A percentile compares a stretch with the other conserved stretches of the same genome.
Conservation (phyloP, 495 filamentous ascomycete species). For the Collariella sp. region DNA sequence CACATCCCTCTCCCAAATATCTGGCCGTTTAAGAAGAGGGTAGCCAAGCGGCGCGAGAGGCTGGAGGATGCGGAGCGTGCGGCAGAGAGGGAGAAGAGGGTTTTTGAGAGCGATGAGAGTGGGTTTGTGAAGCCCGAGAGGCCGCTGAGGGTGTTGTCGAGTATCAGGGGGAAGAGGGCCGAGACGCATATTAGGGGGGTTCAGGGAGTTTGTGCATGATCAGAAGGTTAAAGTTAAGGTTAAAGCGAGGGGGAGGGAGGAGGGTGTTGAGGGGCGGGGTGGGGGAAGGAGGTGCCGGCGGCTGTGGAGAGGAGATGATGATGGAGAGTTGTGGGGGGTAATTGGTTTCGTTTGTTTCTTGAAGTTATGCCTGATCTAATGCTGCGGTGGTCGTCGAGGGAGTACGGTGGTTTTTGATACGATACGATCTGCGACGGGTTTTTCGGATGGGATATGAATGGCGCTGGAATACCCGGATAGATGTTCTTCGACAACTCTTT, state of each 20-base stretch:
- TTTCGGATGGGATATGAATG: no score
- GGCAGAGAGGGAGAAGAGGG: background rate
- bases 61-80: background rate
- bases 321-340: no score
- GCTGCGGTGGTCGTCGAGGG: no score
- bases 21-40: conserved; percentile 5
- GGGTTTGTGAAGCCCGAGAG: background rate
- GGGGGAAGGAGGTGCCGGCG: no score
- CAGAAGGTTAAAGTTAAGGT: conserved; percentile 22
- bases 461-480: no score
- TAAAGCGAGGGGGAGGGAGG: conserved; percentile 5
- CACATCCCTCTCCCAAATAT: conserved; percentile 13
- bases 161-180: conserved; percentile 19
- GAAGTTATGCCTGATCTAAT: no score
- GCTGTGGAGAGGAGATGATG: no score
- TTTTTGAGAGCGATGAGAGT: conserved; percentile 2
- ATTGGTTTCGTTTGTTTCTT: no score
- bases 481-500: no score
- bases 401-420: no score
- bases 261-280: background rate
- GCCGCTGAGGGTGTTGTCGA: conserved; percentile 20
- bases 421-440: no score
- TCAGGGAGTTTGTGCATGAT: conserved; percentile 25
- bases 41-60: background rate
- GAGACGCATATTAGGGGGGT: conserved; percentile 17